Evolutionary conservation across 2,329 filamentous ascomycete genomes (phyloP).

Genomic region (Mariannaea elegans): DNA sequence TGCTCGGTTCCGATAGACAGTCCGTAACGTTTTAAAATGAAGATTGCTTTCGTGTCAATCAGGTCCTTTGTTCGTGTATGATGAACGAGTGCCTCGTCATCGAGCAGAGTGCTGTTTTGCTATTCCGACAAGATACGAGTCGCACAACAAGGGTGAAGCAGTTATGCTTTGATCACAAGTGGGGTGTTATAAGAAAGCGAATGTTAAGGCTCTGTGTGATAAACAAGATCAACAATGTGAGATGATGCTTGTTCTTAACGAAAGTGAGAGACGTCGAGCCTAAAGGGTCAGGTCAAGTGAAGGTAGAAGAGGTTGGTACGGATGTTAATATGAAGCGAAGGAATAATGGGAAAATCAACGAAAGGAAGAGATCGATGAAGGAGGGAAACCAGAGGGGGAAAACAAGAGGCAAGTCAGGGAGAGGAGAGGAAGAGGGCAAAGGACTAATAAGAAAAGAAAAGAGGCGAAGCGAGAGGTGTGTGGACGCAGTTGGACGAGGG

Average conservation of each 20-base stretch:
- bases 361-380: slow-evolving; percentile 24
- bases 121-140: background rate
- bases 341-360: slow-evolving; percentile 27
- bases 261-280: slow-evolving; percentile 28
- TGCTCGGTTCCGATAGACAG: background rate
- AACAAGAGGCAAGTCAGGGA: slow-evolving; percentile 14
- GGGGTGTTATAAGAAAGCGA: slow-evolving; percentile 31
- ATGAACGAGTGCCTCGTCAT: background rate
- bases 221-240: background rate
- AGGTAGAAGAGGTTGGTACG: background rate
- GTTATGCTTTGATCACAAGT: slow-evolving; percentile 18
- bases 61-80: background rate
- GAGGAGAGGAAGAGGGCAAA: slow-evolving; percentile 24
- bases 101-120: background rate
- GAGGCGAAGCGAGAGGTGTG: slow-evolving; percentile 23
- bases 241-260: slow-evolving; percentile 11
- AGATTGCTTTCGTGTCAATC: background rate
- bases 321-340: slow-evolving; percentile 15
- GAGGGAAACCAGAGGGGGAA: slow-evolving; percentile 25
- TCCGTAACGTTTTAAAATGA: background rate
- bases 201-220: slow-evolving; percentile 27
- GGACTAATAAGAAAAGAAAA: slow-evolving; percentile 34
- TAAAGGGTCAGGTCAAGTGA: background rate
- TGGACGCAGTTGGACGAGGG: slow-evolving; percentile 13
- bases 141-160: background rate